phyloP scores from a whole-genome alignment of 2,329 filamentous ascomycete species.

The Penicillium sp. region DNA sequence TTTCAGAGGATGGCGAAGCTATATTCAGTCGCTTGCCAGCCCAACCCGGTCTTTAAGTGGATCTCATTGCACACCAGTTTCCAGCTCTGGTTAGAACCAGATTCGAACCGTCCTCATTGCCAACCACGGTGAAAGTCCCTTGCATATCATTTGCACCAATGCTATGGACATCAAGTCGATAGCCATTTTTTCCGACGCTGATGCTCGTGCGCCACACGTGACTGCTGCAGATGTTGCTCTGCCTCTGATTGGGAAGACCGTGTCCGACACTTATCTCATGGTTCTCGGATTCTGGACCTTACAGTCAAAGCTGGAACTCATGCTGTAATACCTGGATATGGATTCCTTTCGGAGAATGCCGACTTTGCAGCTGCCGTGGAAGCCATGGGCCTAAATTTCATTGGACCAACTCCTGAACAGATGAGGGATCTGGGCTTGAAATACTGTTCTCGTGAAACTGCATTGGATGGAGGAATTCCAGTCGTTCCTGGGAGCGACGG shows the following conservation, averaged over 20 bases:
- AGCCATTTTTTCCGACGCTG: too few relatives aligned
- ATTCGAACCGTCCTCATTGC: conserved; percentile 16
- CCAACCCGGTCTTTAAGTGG: too few relatives aligned
- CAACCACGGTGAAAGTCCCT: conserved; percentile 32
- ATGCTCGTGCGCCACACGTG: conserved; percentile 57
- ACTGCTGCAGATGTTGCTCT: conserved; percentile 54
- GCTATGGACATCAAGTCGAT: conserved; percentile 60
- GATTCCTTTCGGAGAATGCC: conserved; percentile 64
- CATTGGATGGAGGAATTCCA: conserved; percentile 53
- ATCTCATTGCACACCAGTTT: conserved; percentile 3
- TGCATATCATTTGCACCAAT: conserved; percentile 40
- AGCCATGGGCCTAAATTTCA: conserved; percentile 57
- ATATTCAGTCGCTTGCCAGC: conserved; percentile 1
- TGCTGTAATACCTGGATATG: conserved; percentile 66
- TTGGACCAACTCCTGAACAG: conserved; percentile 57
- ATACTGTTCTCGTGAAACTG: conserved; percentile 56
- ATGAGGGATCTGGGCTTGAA: conserved; percentile 60
- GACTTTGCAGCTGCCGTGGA: conserved; percentile 57
- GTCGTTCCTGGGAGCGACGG: conserved; percentile 56
- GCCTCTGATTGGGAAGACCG: conserved; percentile 45
- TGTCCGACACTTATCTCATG: neutral
- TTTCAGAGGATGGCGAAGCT: conserved; percentile 6
- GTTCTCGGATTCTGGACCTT: neutral
- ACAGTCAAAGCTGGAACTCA: conserved; percentile 39
- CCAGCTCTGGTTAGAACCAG: neutral